Evolutionary conservation across 176 grass and related monocot genomes (phyloP), one percentile per base, ranked within the genome.

Genomic region (Zea luxurians): DNA sequence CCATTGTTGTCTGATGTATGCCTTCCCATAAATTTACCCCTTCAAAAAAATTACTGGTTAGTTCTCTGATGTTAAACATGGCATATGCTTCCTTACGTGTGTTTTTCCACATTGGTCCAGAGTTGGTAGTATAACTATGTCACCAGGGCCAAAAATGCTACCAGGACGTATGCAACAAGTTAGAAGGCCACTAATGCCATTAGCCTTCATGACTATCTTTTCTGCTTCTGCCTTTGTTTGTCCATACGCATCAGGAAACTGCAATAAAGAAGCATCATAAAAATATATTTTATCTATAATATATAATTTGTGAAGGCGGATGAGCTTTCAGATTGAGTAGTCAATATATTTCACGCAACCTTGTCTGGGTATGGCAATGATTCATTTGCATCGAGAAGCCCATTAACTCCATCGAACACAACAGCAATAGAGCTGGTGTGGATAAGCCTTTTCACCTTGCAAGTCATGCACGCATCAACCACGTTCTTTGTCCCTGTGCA

Each of bases 201-300:
- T 90, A 47, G 87, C 87, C 62, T 86, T 78, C 35, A 79, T 61
- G 37, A 92, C 90, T 35, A 92, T 3, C 18, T 97, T 92, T 73
- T 92, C 93, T 69, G 89, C 90, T 80, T 92, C 85, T 82, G 90
- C 87, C 74, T 97, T 96, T 8, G 80, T 90, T 83, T 90, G 60
- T 36, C 90, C 85, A 76, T 97, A 97, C 35, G 90, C 85, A 66
- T 97, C 90, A 59, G 89, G 87, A 79, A 96, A 96, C 93, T 96
- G 35, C 41, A 11, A 58, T 49, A 66, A 64, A 67, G 37, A 40
- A 16, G 16, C 17, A 10, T 73, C 46, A 68, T 13, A 64, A 81
- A 48, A 37, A 44, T 27, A 21, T 3, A 50, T 13, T 68, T 20
- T 48, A 27, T 27, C 27, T 7, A 9, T 38, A 38, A 27, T 27